phyloP scores from a whole-genome alignment of 352 stramenopile genomes.

The Lagenidium giganteum region DNA sequence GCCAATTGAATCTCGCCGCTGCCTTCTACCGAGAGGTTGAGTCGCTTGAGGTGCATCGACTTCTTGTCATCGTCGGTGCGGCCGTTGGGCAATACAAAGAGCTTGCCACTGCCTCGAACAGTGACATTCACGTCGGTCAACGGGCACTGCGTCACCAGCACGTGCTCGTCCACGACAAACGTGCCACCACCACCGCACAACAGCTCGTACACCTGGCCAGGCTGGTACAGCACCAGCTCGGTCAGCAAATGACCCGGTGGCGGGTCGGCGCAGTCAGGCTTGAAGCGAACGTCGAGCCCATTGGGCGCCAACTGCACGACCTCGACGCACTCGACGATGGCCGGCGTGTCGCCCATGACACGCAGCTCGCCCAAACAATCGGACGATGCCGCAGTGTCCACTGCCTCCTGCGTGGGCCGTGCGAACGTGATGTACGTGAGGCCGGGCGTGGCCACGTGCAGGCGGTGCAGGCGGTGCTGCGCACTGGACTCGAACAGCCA shows the following conservation, averaged over 20 bases:
- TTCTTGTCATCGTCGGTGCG: too few relatives aligned
- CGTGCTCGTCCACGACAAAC: conserved; percentile 5
- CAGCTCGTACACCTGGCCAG: conserved; percentile 1
- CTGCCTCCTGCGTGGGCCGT: background rate
- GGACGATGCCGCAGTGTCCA: background rate
- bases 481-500: conserved; percentile 1
- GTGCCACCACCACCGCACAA: background rate
- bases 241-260: conserved; percentile 4
- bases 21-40: conserved; percentile 1
- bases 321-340: conserved; percentile 8
- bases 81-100: background rate
- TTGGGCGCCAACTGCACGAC: conserved; percentile 5
- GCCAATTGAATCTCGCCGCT: conserved; percentile 5
- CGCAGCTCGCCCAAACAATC: conserved; percentile 2
- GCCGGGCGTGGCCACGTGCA: conserved; percentile 5
- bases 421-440: conserved; percentile 3
- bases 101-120: conserved; percentile 1
- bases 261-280: background rate
- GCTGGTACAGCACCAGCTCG: conserved; percentile 1
- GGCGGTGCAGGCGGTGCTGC: background rate
- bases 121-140: conserved; percentile 1
- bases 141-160: conserved; percentile 3
- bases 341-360: background rate
- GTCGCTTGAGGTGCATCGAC: background rate
- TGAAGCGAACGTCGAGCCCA: conserved; percentile 8